Percentiles rank a stretch among this genome's conserved stretches.
These are phyloP conservation scores for Deuterostichococcus epilithicus DNA, from an alignment of 139 green algal species.

Conservation along the genomic window DNA sequence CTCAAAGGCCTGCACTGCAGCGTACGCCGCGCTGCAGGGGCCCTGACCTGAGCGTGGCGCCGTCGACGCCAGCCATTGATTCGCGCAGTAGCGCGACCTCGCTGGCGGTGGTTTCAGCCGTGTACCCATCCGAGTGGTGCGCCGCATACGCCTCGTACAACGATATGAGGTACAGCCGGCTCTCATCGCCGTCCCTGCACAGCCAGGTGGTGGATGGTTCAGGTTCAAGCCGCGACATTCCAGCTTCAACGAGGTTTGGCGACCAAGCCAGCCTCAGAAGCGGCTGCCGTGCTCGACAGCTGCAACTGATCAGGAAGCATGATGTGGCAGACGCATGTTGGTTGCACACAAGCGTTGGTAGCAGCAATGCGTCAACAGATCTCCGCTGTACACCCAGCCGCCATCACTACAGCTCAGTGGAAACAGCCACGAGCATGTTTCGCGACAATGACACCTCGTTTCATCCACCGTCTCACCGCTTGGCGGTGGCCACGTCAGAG, in stretches of 20 bases:
- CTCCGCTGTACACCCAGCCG: too few relatives aligned
- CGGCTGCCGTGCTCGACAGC: neutral
- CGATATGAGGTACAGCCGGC: slow-evolving; percentile 14
- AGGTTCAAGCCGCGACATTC: neutral
- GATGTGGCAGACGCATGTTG: neutral
- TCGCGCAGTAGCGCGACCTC: neutral
- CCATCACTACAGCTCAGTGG: too few relatives aligned
- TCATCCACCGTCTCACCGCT: neutral
- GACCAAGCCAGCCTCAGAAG: neutral
- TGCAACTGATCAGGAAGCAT: neutral
- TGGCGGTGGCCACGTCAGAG: slow-evolving; percentile 27
- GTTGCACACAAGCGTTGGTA: too few relatives aligned
- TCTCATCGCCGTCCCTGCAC: slow-evolving; percentile 28
- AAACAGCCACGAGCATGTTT: neutral
- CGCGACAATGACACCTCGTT: neutral
- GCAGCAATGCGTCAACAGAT: too few relatives aligned
- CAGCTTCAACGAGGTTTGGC: neutral
- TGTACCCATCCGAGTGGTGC: slow-evolving; percentile 26
- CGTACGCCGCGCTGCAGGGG: too few relatives aligned
- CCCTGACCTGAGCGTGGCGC: neutral
- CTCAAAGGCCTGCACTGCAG: too few relatives aligned
- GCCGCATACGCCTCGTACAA: slow-evolving; percentile 3
- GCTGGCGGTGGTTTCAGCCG: neutral
- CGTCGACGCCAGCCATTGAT: neutral
- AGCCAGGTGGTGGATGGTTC: neutral